phyloP scores from a whole-genome alignment of 176 grass and related monocot genomes.

The Cenchrus purpureus region DNA sequence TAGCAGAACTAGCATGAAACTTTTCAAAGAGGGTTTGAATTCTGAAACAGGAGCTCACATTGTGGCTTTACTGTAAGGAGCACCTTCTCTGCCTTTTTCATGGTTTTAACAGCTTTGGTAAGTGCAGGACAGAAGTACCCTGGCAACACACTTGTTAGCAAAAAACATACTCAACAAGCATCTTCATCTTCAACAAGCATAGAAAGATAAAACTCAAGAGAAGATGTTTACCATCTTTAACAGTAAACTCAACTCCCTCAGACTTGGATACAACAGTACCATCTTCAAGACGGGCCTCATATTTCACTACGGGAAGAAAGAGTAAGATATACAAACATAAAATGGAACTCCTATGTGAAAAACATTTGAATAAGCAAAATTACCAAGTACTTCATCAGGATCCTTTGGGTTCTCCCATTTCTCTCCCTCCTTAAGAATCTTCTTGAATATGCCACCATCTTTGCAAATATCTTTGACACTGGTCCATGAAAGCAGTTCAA shows the following conservation, averaged over 20 bases:
- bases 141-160: conserved; percentile 46
- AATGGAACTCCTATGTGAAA: not conserved
- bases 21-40: not conserved
- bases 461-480: conserved; percentile 94
- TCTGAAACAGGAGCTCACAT: conserved; percentile 60
- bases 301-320: conserved; percentile 67
- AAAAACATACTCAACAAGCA: not conserved
- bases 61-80: conserved; percentile 90
- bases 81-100: conserved; percentile 87
- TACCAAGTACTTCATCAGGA: conserved; percentile 95
- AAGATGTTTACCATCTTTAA: conserved; percentile 83
- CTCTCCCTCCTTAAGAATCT: conserved; percentile 79
- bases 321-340: not conserved
- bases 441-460: conserved; percentile 93
- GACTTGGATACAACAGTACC: conserved; percentile 76
- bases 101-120: conserved; percentile 84
- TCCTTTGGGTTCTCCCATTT: conserved; percentile 99
- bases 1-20: not conserved
- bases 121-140: conserved; percentile 83
- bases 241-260: conserved; percentile 78
- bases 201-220: not conserved
- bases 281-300: conserved; percentile 81
- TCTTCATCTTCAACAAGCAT: not conserved
- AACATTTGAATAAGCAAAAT: conserved; percentile 11
- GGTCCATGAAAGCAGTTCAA: conserved; percentile 91